phyloP scores from a whole-genome alignment of 345 rosid species.

The Clausena lansium region DNA sequence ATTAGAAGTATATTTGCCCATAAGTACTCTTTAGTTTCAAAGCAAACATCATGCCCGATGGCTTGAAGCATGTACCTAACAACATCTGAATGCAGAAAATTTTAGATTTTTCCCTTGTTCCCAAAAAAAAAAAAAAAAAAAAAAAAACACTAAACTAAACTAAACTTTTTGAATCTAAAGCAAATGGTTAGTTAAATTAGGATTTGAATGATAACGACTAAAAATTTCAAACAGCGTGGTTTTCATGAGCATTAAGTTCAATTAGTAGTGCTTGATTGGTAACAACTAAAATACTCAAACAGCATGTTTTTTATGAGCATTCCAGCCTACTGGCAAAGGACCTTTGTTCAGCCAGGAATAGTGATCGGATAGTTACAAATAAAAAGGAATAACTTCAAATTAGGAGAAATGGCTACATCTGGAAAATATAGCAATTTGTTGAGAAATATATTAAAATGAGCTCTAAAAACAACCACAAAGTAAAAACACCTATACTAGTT shows the following conservation, averaged over 20 bases:
- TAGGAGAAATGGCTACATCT: not conserved
- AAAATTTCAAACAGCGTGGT: not conserved
- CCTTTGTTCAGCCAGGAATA: not conserved
- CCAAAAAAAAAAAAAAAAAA: not conserved
- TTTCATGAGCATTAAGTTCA: not conserved
- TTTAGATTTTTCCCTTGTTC: not conserved
- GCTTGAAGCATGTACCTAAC: not conserved
- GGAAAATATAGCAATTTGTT: not conserved
- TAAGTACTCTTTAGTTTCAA: not conserved
- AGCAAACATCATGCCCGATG: not conserved
- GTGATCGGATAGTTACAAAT: not conserved
- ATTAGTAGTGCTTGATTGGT: not conserved
- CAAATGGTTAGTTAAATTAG: not conserved
- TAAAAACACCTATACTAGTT: not conserved
- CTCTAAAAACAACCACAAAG: not conserved
- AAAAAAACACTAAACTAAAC: too few species aligned
- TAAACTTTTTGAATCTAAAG: not conserved
- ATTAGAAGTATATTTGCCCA: not conserved
- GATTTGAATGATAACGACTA: not conserved
- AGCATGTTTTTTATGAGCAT: not conserved
- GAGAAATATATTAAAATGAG: not conserved
- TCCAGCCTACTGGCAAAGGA: not conserved
- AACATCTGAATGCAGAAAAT: not conserved
- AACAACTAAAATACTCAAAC: not conserved
- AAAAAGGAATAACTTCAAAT: not conserved